Percentiles rank a stretch among this genome's conserved stretches.
These are phyloP conservation scores for Termitomyces sp. DNA, from an alignment of 768 basidiomycete genomes.

Conservation along the genomic window DNA sequence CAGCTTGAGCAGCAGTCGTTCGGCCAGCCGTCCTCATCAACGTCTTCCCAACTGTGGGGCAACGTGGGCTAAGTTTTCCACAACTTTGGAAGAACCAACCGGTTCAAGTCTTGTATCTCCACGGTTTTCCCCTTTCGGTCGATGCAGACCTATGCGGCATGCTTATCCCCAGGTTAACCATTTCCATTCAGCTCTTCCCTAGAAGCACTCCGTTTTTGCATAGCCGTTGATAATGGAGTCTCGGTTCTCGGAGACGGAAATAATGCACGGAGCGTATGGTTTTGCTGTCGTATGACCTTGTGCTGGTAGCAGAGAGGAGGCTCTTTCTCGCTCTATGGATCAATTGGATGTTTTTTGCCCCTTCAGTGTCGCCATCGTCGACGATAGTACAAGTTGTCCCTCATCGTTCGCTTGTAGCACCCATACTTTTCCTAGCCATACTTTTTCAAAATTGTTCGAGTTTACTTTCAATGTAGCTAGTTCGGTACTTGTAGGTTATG, in stretches of 20 bases:
- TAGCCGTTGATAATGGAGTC: neutral
- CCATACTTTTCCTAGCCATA: neutral
- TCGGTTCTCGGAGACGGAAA: neutral
- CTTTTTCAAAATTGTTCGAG: neutral
- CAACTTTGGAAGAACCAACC: neutral
- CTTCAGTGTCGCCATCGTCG: constrained; percentile 2
- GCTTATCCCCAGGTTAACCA: neutral
- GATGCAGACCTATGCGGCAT: constrained; percentile 1
- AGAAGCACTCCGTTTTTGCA: neutral
- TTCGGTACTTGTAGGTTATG: neutral
- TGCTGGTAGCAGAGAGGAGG: neutral
- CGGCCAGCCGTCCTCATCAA: constrained; percentile 18
- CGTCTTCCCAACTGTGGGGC: constrained; percentile 27
- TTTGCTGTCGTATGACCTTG: neutral
- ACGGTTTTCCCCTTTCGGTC: neutral
- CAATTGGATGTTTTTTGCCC: constrained; percentile 5
- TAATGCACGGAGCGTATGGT: constrained; percentile 2
- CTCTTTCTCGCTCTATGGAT: constrained; percentile 1
- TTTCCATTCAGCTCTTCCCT: neutral
- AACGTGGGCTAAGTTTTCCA: constrained; percentile 21
- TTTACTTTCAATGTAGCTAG: neutral
- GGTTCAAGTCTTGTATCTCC: neutral
- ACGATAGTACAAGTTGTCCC: constrained; percentile 1
- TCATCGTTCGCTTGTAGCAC: constrained; percentile 1
- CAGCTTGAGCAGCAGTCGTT: constrained; percentile 18